Base-by-base conservation (phyloP, 2,329 filamentous ascomycete species). In the Alternaria hordeiaustralica region DNA sequence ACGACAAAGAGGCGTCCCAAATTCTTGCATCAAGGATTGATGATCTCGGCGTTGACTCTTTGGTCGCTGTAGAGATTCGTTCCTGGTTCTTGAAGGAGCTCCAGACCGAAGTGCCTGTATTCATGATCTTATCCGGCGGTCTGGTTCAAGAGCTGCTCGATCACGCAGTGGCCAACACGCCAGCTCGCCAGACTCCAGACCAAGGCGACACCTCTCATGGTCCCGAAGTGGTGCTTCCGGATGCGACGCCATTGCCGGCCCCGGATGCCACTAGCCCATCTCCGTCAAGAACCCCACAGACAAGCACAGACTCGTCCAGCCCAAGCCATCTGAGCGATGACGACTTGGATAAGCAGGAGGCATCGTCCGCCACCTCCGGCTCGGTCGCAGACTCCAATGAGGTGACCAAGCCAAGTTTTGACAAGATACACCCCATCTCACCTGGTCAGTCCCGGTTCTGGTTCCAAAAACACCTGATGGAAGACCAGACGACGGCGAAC, bases 71-170 rank as follows among this genome's bases (percentile, higher is more conserved):
- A 2, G 79, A 81, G 21, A 55, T 83, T 3, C 81, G 84, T 1
- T 73, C 81, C 3, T 87, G 85, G 85, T 84, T 86, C 61, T 43
- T 81, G n/a, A 84, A 84, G 57, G 75, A 83, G 41, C 49, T 86
- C 0, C 63, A 81, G 0, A 71, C 82, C 0, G 81, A 86, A 49
- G 78, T 87, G 1, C 82, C 84, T 0, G 80, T 86, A 2, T 72
- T 86, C 4, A 83, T 83, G 60, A 77, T 87, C 41, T 66, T 85
- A 5, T 75, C 80, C 5, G 21, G 21, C 21, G 82, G 80, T 10
- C 58, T 67, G 13, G 45, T 69, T 12, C 21, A 43, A 23, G 57
- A 68, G 3, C 25, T 69, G 9, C 23, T 47, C 23, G 47, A 51
- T 11, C 41, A 50, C 20, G 55, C 67, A 8, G 33, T 64, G 11